Evolutionary conservation across 768 basidiomycete species (phyloP), one percentile per base, ranked within the genome.

Genomic region (Phallus indusiatus): DNA sequence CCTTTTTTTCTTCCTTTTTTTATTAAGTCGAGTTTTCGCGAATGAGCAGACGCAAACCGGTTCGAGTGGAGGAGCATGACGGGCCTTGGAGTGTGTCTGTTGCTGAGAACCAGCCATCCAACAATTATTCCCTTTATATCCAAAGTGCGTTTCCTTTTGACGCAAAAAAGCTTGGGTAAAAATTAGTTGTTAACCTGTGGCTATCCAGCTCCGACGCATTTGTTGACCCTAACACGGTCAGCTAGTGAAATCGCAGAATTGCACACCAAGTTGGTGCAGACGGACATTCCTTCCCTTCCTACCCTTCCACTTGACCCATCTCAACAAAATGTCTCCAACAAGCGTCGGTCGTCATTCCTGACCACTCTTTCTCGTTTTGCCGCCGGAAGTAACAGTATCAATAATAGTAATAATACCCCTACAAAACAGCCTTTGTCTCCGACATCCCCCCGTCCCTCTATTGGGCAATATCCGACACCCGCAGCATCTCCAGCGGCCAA

Each of bases 21-120:
- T 12, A n/a, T 42, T n/a, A 42, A 42, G n/a, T n/a, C 42, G 14
- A 42, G 12, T 3, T n/a, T 42, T 12, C n/a, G 42, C 14, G 12
- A 42, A 42, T 42, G 42, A 42, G 42, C n/a, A 42, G 54, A 16
- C 37, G 79, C 64, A 75, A 79, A 67, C 78, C 72, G 59, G 76
- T 83, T 35, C 81, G 87, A 52, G 77, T 85, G 62, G 87, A 90
- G 69, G 76, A 77, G 47, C 82, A 88, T 71, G 88, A 90, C 67
- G 88, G 87, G 14, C 88, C 83, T 21, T 94, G 91, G 91, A 83
- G 83, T 66, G 82, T 94, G 68, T 89, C 87, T 69, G 89, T 92
- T 63, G 91, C 91, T 63, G 88, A 91, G 75, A 85, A 83, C 55
- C 80, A 89, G 69, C 85, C 88, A 71, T 69, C 83, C 50, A 75